Evolutionary conservation across 331 rosid species (phyloP), one percentile per base, ranked within the genome.

Genomic region (Dryas integrifolia): DNA sequence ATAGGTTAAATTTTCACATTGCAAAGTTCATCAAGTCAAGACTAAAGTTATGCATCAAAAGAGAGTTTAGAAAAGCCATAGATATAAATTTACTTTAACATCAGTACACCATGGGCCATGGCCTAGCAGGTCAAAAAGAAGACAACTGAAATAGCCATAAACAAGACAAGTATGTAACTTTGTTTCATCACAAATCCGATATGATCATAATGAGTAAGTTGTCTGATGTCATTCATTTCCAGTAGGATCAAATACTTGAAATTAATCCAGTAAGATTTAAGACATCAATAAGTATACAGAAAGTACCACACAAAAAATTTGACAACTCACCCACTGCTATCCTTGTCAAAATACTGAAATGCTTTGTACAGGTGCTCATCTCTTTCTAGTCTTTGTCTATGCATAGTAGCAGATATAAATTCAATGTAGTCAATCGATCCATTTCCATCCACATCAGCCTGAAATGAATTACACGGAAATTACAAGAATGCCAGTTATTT

Each of bases 401-500:
- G 96, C 97, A 93, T 93, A 61, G 98, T 93, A 39, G 98, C 98
- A 44, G 98, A 89, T 77, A 87, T 91, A 81, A 93, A 93, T 59
- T 93, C 98, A 2, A 93, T 87, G 81, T 93, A 93, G 77, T 93
- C 98, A 21, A 93, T 93, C 0, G 98, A 82, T 72, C 98, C 98
- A 72, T 89, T 89, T 76, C 98, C 98, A 75, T 93, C 98, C 51
- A 93, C 97, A 73, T 93, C 98, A 77, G 97, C 97, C 98, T 93
- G 88, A 82, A 50, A 79, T 68, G 61, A 7, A 55, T 62, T 8
- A 1, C 48, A 16, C 1, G 5, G 14, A 62, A 41, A 39, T 62
- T 11, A 41, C 13, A 62, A 62, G 24, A 41, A 8, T n/a, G 48
- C 50, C 9, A n/a, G 50, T 6, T 26, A 53, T 53, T 53, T 53